Evolutionary conservation across 2,329 filamentous ascomycete genomes (phyloP).

Genomic region (Ophiocordyceps sinensis): DNA sequence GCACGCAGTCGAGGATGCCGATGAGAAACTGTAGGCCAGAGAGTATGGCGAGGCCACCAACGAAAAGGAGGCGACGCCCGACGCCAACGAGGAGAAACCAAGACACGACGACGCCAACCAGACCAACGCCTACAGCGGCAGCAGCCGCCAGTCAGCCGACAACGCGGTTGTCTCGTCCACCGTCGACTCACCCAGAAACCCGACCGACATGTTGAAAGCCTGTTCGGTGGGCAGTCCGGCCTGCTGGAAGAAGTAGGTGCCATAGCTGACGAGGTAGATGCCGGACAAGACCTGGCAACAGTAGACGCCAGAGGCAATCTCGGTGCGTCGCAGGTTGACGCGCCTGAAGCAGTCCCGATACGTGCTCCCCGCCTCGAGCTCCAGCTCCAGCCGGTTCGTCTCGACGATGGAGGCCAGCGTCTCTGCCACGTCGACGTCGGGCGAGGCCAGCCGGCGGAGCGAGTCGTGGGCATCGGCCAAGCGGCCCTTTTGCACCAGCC

Average conservation of each 20-base stretch:
- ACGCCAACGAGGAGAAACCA: conserved; percentile 26
- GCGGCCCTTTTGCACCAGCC: conserved; percentile 13
- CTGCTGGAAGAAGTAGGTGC: conserved; percentile 33
- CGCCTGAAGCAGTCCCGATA: conserved; percentile 34
- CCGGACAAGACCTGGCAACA: conserved; percentile 24
- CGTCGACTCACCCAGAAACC: conserved; percentile 7
- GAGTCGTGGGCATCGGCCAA: conserved; percentile 13
- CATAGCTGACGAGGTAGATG: conserved; percentile 22
- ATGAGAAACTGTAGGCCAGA: conserved; percentile 24
- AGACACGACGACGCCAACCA: conserved; percentile 26
- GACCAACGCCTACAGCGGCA: conserved; percentile 22
- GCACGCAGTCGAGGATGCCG: conserved; percentile 31
- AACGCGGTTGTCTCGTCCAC: not conserved
- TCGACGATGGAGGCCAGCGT: conserved; percentile 54
- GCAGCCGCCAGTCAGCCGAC: not conserved
- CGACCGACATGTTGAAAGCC: conserved; percentile 26
- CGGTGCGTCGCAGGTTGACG: conserved; percentile 27
- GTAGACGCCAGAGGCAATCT: conserved; percentile 29
- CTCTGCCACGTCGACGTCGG: conserved; percentile 26
- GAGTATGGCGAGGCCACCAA: conserved; percentile 25
- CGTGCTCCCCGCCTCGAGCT: conserved; percentile 19
- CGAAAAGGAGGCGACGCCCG: conserved; percentile 27
- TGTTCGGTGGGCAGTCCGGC: conserved; percentile 22
- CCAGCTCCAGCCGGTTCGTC: conserved; percentile 27
- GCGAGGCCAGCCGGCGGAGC: conserved; percentile 20